Evolutionary conservation across 1,284 basidiomycete genomes (phyloP).

Genomic region (Naganishia sp.): DNA sequence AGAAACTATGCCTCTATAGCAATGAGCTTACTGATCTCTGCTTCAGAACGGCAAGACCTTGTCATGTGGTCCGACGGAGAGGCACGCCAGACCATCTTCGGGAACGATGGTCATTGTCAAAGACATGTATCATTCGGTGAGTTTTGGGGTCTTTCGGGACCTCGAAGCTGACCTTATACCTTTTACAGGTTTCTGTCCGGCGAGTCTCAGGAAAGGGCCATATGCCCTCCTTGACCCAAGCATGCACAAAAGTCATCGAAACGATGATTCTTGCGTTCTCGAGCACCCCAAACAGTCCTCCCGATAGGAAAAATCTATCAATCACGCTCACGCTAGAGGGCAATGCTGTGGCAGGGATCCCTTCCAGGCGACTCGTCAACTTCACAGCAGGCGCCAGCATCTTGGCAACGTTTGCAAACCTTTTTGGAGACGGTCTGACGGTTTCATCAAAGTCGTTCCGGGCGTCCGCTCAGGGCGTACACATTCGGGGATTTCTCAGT

Average conservation of each 20-base stretch:
- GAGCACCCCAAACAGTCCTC: neutral
- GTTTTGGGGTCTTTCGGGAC: neutral
- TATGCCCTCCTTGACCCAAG: constrained; percentile 18
- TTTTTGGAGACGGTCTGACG: constrained; percentile 29
- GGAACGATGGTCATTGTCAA: constrained; percentile 16
- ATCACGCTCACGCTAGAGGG: constrained; percentile 67
- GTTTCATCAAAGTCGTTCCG: constrained; percentile 65
- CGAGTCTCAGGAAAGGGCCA: neutral
- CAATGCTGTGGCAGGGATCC: constrained; percentile 35
- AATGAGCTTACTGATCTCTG: neutral
- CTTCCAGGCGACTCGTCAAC: constrained; percentile 33
- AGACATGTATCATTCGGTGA: constrained; percentile 21
- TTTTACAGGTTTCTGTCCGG: constrained; percentile 1
- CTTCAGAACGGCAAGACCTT: constrained; percentile 9
- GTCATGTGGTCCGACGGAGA: constrained; percentile 1
- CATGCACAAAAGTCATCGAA: constrained; percentile 71
- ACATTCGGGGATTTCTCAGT: constrained; percentile 76
- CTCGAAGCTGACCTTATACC: too few species aligned
- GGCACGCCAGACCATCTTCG: neutral
- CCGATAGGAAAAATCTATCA: constrained; percentile 57
- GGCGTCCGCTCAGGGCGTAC: constrained; percentile 58
- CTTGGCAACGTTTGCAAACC: constrained; percentile 5
- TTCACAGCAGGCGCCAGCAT: neutral
- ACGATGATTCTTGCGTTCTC: constrained; percentile 66
- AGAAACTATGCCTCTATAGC: constrained; percentile 2